A percentile compares a stretch with the other conserved stretches of the same genome.
phyloP scores from a whole-genome alignment of 495 filamentous ascomycete species.

The Chaetomium tenue region DNA sequence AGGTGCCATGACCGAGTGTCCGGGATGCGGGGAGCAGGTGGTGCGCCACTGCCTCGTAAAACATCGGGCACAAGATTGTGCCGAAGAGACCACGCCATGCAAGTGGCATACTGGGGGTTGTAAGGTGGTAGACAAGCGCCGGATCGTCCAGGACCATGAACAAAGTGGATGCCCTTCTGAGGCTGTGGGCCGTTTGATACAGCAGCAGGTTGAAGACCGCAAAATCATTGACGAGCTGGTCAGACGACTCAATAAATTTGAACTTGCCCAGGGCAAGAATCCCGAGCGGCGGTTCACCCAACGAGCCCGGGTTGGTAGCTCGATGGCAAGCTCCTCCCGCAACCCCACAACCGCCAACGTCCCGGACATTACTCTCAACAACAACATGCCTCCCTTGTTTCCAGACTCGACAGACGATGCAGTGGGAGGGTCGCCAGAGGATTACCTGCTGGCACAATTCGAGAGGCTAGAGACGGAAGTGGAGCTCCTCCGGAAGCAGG shows the following conservation, averaged over 20 bases:
- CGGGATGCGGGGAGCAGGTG: constrained; percentile 39
- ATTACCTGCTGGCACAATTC: constrained; percentile 47
- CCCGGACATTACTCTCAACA: constrained; percentile 15
- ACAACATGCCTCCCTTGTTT: constrained; percentile 1
- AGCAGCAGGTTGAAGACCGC: constrained; percentile 29
- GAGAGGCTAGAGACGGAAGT: constrained; percentile 50
- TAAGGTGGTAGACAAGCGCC: constrained; percentile 32
- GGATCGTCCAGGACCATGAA: constrained; percentile 36
- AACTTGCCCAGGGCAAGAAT: constrained; percentile 6
- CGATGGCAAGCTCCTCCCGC: neutral
- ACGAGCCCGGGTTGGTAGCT: neutral
- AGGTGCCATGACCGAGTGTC: constrained; percentile 37
- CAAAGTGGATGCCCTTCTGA: constrained; percentile 31
- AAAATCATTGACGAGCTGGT: constrained; percentile 32
- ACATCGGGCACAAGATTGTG: constrained; percentile 44
- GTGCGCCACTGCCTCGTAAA: constrained; percentile 42
- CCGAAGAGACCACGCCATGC: constrained; percentile 41
- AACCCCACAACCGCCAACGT: neutral
- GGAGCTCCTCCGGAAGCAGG: constrained; percentile 43
- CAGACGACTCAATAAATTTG: constrained; percentile 22
- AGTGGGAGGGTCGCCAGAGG: constrained; percentile 26
- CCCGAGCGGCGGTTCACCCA: constrained; percentile 12
- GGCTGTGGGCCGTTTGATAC: constrained; percentile 27
- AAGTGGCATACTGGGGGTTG: constrained; percentile 47
- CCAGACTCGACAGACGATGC: constrained; percentile 14